Evolutionary conservation across 2,329 filamentous ascomycete species (phyloP), one percentile per base, ranked within the genome.

Genomic region (Aspergillus cejpii): DNA sequence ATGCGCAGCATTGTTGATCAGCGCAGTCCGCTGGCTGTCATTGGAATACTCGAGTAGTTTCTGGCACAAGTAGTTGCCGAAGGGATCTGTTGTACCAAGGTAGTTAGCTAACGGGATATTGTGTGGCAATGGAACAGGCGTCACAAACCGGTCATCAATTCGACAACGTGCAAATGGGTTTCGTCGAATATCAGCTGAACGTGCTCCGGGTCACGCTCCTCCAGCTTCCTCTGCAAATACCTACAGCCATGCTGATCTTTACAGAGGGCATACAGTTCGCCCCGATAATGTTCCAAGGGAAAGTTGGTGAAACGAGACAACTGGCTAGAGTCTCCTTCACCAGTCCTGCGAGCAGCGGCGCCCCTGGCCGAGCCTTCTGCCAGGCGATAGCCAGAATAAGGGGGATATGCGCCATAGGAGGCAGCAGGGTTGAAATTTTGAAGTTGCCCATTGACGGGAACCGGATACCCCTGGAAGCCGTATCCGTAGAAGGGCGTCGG

Each of bases 11-110:
- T 94, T 95, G 67, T 90, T 83, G 58, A 98, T 94, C 51, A 98
- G 79, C 34, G 83, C 81, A 43, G 91, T 97, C 54, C 92, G 88
- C 74, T 98, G 91, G 41, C 95, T 87, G 61, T 97, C 87, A 64
- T 87, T 94, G 71, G 88, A 91, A 67, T 84, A 94, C 71, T 98
- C 92, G 24, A 98, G 79, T 51, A 98, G 76, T 78, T 97, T 98
- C 75, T 98, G 92, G 75, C 91, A 97, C 55, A 98, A 82, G 69
- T 98, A 98, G 75, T 98, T 98, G 66, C 92, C 92, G 67, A 98
- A 98, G 7, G 92, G 91, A 69, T 98, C 91, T 75, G 46, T 34
- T 34, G 33, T 19, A 37, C 17, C 20, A 43, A 15, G 8, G 8
- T 8, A 24, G 46, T 66, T 48, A 67, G 62, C 17, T 17, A 15